Evolutionary conservation across 371 early-diverging fungal species (phyloP), one percentile per base, ranked within the genome.

Genomic region (Mortierella sp.): DNA sequence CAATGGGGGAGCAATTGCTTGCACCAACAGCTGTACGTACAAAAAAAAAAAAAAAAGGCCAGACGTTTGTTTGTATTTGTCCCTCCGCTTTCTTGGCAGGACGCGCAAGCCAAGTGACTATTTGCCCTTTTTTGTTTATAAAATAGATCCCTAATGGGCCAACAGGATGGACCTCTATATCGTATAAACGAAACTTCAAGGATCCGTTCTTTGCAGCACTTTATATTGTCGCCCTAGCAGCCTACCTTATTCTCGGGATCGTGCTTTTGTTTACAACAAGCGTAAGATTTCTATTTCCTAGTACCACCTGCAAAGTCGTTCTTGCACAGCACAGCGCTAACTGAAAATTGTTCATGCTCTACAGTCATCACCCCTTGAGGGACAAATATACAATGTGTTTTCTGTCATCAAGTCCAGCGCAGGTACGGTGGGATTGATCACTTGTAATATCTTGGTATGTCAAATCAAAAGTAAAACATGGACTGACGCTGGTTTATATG

Each of bases 131-230:
- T 31, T 11, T n/a, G 23, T 21, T 47, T 31, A 2, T 26, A 15
- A 9, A 15, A 30, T 54, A 76, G 76, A 69, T 76, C 53, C 76
- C 76, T 17, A 46, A 55, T 19, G 76, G 76, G 14, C 76, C 76
- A 2, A 58, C 57, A 21, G 76, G 70, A 49, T 69, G 76, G 70
- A 76, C 76, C 9, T 76, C 76, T 21, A 65, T 76, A 64, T 76
- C 76, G 14, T 76, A 76, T 58, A 76, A 83, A 32, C 81, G 83
- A 48, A 86, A 86, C 50, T 81, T 80, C 44, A 84, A 83, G 66
- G 89, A 89, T 56, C 85, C 87, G 1, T 51, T 83, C 21, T 89
- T 89, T 69, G 85, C 83, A 0, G 58, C 70, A 7, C 53, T 87
- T 3, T 89, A 84, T 51, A 39, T 76, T 7, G 31, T 83, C 7